These are phyloP conservation scores for Marchantia polymorpha DNA, from an alignment of 225 moss, liverwort and hornwort genomes.

Conservation along the genomic window DNA sequence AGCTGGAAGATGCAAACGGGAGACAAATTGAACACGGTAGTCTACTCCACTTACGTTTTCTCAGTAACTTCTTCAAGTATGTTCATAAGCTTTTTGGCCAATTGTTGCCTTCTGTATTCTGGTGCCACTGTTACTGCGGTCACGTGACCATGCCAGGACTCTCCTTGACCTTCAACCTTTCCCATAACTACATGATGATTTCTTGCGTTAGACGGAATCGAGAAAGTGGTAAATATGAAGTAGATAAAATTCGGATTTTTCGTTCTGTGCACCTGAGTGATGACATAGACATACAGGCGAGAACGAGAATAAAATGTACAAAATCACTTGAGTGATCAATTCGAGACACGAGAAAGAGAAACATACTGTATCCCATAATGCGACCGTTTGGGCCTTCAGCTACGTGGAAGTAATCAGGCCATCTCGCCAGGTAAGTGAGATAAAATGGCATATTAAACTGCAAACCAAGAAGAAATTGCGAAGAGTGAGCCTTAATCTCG, in stretches of 20 bases:
- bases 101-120: conserved; percentile 69
- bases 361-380: conserved; percentile 70
- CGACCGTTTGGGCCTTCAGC: conserved; percentile 54
- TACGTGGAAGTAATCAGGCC: conserved; percentile 77
- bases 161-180: conserved; percentile 77
- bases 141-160: conserved; percentile 79
- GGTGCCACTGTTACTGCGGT: conserved; percentile 72
- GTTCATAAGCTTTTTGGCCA: conserved; percentile 75
- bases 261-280: too few species aligned
- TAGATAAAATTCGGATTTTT: not conserved
- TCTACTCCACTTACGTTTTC: conserved; percentile 42
- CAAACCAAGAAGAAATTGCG: not conserved
- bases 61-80: conserved; percentile 76
- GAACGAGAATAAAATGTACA: not conserved
- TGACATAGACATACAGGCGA: too few species aligned
- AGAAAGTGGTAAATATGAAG: not conserved
- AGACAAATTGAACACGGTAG: not conserved
- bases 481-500: not conserved
- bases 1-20: not conserved
- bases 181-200: conserved; percentile 53
- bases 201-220: not conserved
- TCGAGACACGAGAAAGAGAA: not conserved
- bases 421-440: conserved; percentile 67
- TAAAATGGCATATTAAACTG: conserved; percentile 84
- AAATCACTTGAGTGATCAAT: not conserved